Conservation (phyloP, 148 eudicot genomes). For the Polygonum aviculare region DNA sequence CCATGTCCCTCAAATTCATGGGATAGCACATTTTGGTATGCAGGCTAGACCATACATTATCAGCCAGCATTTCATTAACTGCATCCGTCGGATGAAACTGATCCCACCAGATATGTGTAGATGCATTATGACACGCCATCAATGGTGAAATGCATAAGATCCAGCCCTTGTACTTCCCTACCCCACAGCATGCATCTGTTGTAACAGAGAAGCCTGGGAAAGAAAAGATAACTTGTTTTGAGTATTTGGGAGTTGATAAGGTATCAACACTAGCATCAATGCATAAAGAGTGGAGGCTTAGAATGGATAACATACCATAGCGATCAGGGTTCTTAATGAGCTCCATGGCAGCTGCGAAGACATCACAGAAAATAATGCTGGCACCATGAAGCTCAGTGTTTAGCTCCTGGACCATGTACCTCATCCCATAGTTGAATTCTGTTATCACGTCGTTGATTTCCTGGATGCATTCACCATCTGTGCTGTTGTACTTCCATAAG, state of each 20-base stretch:
- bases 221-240: not conserved
- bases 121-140: conserved; percentile 77
- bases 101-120: conserved; percentile 91
- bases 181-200: conserved; percentile 76
- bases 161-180: conserved; percentile 73
- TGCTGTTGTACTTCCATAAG: conserved; percentile 55
- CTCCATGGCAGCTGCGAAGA: conserved; percentile 71
- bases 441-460: conserved; percentile 74
- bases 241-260: not conserved
- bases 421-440: conserved; percentile 71
- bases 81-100: conserved; percentile 88
- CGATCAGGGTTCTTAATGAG: conserved; percentile 42
- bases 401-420: conserved; percentile 57
- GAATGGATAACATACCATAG: conserved; percentile 35
- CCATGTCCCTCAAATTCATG: conserved; percentile 58
- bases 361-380: conserved; percentile 66
- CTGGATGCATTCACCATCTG: conserved; percentile 61
- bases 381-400: conserved; percentile 40
- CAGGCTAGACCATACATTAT: conserved; percentile 77
- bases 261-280: not conserved
- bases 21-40: conserved; percentile 82
- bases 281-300: not conserved
- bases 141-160: conserved; percentile 64
- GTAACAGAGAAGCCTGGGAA: conserved; percentile 57
- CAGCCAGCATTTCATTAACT: conserved; percentile 67